Evolutionary conservation across 345 rosid genomes (phyloP), one percentile per base, ranked within the genome.

Genomic region (Pistacia vera): DNA sequence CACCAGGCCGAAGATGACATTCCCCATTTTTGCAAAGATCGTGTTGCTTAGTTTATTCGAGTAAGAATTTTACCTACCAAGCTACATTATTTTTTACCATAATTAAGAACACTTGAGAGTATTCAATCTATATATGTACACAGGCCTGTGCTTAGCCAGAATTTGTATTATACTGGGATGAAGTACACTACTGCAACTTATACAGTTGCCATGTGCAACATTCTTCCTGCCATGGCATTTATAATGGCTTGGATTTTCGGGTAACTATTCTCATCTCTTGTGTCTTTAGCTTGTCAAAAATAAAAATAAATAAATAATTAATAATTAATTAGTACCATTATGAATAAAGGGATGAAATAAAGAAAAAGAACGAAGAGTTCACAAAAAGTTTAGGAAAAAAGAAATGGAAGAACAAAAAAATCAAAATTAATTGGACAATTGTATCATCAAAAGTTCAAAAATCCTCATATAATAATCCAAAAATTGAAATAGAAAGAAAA

Each of bases 1-100:
- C 80, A 78, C 73, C 36, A 84, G 96, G 80, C 97, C 98, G 22
- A 93, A 91, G 85, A 87, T 95, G 96, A 91, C 98, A 0, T 0
- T 75, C 12, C 77, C 94, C 78, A 78, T 83, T 76, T 86, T 95
- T 81, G 22, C 83, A 20, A 93, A 91, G 90, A 89, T 95, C 79
- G 0, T 82, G 68, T 56, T 90, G 52, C 49, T 69, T 11, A 55
- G 73, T 11, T 35, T 69, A 7, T 69, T 69, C 16, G 62, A 69
- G 73, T 55, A 35, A 69, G 73, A 22, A 12, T 13, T 67, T 48
- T 20, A 22, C 16, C 25, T 0, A 2, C 28, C 52, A 7, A 48
- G 9, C 46, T 41, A 7, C 46, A 41, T 41, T 41, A 5, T 41
- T 41, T 41, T 7, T 7, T 5, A 5, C 8, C 8, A 41, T 41